Percentiles rank a stretch among this genome's conserved stretches.
Conservation (phyloP, 1,284 basidiomycete genomes). For the Trichosporon sp. region DNA sequence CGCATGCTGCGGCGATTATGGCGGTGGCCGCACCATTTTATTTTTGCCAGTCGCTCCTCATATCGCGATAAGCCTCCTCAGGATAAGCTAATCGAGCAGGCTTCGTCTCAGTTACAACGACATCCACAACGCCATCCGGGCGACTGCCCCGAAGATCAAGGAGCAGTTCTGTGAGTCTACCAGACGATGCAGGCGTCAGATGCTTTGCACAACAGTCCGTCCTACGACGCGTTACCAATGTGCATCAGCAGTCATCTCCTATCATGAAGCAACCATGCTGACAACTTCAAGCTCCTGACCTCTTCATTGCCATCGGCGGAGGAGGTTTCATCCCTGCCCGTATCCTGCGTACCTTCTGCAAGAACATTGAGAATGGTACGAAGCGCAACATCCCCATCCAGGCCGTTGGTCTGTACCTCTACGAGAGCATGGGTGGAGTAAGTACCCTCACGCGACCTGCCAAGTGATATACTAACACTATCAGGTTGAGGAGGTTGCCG, state of each 20-base stretch:
- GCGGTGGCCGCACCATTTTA: background rate
- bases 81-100: slow-evolving; percentile 1
- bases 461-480: background rate
- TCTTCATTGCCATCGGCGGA: slow-evolving; percentile 47
- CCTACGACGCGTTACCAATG: no score
- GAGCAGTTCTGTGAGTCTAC: slow-evolving; percentile 41
- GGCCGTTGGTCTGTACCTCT: slow-evolving; percentile 87
- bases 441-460: slow-evolving; percentile 14
- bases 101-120: slow-evolving; percentile 48
- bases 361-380: slow-evolving; percentile 56
- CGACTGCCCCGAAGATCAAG: slow-evolving; percentile 43
- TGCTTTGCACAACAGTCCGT: background rate
- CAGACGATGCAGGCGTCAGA: background rate
- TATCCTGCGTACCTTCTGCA: slow-evolving; percentile 84
- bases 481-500: slow-evolving; percentile 66
- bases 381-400: slow-evolving; percentile 78
- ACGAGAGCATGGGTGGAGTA: slow-evolving; percentile 71
- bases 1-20: background rate
- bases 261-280: background rate
- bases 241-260: background rate
- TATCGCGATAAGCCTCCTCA: background rate
- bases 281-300: slow-evolving; percentile 34
- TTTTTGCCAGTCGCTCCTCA: background rate
- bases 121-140: slow-evolving; percentile 45
- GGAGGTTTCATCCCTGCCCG: slow-evolving; percentile 90